Evolutionary conservation across 2,329 filamentous ascomycete genomes (phyloP), one percentile per base, ranked within the genome.

Genomic region (Phialemonium atrogriseum): DNA sequence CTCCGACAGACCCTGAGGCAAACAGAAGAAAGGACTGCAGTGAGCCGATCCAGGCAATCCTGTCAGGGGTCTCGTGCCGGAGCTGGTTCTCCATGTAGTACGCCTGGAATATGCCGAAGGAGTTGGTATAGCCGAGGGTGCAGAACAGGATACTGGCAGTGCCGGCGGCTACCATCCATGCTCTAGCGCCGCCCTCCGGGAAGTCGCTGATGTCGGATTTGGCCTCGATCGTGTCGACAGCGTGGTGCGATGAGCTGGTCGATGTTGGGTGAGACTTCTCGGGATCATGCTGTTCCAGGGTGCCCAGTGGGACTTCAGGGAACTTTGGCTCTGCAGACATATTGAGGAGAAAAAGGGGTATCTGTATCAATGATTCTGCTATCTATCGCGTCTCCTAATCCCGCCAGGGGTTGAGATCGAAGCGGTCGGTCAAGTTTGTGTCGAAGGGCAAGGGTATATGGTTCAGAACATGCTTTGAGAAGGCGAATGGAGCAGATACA

Each of bases 111-210:
- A 64, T 55, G n/a, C 66, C 66, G 32, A 70, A 73, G 1, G 64
- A 68, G 48, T 69, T 70, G 33, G 68, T 57, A 41, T 64, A 64
- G 20, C 69, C 68, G 64, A 64, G 67, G 4, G 64, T 66, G 27
- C 27, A 28, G 17, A 28, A 28, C 2, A 19, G 17, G 11, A 28
- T 21, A 10, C 27, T 18, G 11, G 27, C 27, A 13, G 27, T 28
- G 4, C 27, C 27, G 3, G 27, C 27, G 7, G 27, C 27, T 13
- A 28, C 27, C 11, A 28, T 4, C 27, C 27, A 28, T 7, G 27
- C 27, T 10, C 17, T 11, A 5, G 8, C 4, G 27, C 27, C 27
- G n/a, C 27, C 27, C 11, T 28, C 27, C 16, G 27, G 27, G 16
- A 9, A 17, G 11, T 5, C 11, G 27, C 16, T 13, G 27, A 14